Conservation (phyloP, 108 stramenopile species). For the Fragilaria radians region DNA sequence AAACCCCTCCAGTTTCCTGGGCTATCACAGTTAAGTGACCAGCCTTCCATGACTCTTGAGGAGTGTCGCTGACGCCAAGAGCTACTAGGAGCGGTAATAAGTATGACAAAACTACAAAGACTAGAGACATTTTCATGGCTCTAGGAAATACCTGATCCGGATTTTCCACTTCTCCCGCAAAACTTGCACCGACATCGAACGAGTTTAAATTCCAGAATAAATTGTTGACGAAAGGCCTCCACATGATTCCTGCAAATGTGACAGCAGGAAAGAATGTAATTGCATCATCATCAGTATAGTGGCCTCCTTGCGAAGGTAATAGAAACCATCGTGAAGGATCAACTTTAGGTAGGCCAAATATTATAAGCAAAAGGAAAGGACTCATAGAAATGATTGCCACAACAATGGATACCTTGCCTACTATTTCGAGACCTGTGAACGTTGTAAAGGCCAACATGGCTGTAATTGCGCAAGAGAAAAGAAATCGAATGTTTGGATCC, state of each 20-base stretch:
- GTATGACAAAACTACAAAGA: slow-evolving; percentile 59
- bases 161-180: slow-evolving; percentile 83
- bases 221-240: slow-evolving; percentile 90
- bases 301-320: slow-evolving; percentile 45
- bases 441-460: slow-evolving; percentile 69
- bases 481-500: slow-evolving; percentile 27
- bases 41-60: slow-evolving; percentile 65
- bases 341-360: slow-evolving; percentile 64
- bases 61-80: slow-evolving; percentile 58
- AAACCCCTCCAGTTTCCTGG: slow-evolving; percentile 72
- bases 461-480: slow-evolving; percentile 39
- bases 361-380: slow-evolving; percentile 80
- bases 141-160: slow-evolving; percentile 63
- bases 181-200: slow-evolving; percentile 81
- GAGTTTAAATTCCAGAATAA: slow-evolving; percentile 94
- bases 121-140: slow-evolving; percentile 65
- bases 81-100: slow-evolving; percentile 79
- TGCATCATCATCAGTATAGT: slow-evolving; percentile 28
- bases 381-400: slow-evolving; percentile 83
- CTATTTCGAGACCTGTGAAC: slow-evolving; percentile 81
- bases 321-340: slow-evolving; percentile 77
- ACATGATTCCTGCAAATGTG: slow-evolving; percentile 60
- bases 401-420: slow-evolving; percentile 73
- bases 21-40: slow-evolving; percentile 80
- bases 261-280: slow-evolving; percentile 33